Base-by-base conservation (phyloP, 1,284 basidiomycete genomes). In the Thelephora terrestris region DNA sequence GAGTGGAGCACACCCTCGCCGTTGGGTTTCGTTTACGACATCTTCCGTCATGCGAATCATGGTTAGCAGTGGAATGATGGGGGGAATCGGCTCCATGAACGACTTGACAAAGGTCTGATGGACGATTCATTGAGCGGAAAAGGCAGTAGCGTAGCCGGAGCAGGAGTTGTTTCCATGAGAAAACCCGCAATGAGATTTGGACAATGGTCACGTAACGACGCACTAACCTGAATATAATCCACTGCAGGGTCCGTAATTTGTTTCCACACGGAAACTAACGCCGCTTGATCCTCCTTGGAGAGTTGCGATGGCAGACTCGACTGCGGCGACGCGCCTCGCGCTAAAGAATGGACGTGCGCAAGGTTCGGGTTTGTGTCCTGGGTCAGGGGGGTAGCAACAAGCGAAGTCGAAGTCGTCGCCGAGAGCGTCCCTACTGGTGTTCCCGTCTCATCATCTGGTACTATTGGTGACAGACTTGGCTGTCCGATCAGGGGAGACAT, bases 41-140 rank as follows among this genome's bases (percentile, higher is more conserved):
- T 79, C 78, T 61, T 95, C 91, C 46, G 86, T 88, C 18, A 96
- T 69, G 4, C 91, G 80, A 57, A 95, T 92, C 76, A 95, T 90
- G 1, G 85, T 88, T 24, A 96, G 69, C 3, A 96, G 74, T 1
- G 89, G 76, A 25, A 86, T 71, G 1, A 81, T 74, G 0, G 85
- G 75, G 0, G 90, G 91, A 1, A 74, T 52, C 5, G 85, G 81
- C 29, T 88, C 85, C 32, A 90, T 67, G 7, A 78, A 62, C 5
- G 78, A 71, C 47, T 71, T 71, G 36, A 82, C 64, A 57, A 91
- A 91, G 16, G 74, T 76, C 88, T 92, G 57, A 2, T 42, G 39
- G 14, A n/a, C 3, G 3, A 14, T 32, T 14, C 6, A 32, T 32
- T 32, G 7, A 10, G 35, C 9, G n/a, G 34, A 12, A 42, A 38